Conservation (phyloP, 345 rosid species). For the Syzygium aqueum region DNA sequence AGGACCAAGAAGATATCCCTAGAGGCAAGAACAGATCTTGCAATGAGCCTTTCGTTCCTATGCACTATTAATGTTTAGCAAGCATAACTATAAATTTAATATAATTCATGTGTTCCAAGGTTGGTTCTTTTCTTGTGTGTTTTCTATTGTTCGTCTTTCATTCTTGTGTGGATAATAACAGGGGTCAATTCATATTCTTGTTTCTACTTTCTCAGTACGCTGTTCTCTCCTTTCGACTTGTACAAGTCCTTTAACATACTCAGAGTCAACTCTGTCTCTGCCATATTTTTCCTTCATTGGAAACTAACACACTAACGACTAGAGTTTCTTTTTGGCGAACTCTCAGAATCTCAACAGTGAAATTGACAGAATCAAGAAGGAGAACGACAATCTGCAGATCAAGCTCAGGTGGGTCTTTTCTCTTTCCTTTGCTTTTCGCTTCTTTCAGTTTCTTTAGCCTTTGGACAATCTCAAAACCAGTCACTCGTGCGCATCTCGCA, state of each 20-base stretch:
- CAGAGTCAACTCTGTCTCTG: not conserved
- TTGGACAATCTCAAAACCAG: not conserved
- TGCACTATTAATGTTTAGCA: not conserved
- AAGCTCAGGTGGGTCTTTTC: conserved; percentile 46
- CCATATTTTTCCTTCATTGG: not conserved
- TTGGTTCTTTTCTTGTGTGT: not conserved
- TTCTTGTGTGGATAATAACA: not conserved
- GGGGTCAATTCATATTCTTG: not conserved
- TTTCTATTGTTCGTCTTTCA: not conserved
- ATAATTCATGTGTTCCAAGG: not conserved
- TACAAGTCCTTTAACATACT: not conserved
- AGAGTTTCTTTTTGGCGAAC: conserved; percentile 2
- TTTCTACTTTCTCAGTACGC: not conserved
- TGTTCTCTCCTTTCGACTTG: not conserved
- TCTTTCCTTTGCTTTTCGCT: not conserved
- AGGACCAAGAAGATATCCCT: not conserved
- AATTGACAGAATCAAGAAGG: conserved; percentile 74
- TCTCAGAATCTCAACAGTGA: conserved; percentile 61
- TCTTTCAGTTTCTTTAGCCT: not conserved
- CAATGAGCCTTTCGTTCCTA: conserved; percentile 1
- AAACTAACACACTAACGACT: not conserved
- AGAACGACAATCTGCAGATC: conserved; percentile 77
- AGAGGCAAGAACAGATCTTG: conserved; percentile 29
- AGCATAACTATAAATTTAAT: not conserved
- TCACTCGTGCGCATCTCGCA: not conserved